Evolutionary conservation across 2,329 filamentous ascomycete species (phyloP).

Genomic region (Beauveria varroae): DNA sequence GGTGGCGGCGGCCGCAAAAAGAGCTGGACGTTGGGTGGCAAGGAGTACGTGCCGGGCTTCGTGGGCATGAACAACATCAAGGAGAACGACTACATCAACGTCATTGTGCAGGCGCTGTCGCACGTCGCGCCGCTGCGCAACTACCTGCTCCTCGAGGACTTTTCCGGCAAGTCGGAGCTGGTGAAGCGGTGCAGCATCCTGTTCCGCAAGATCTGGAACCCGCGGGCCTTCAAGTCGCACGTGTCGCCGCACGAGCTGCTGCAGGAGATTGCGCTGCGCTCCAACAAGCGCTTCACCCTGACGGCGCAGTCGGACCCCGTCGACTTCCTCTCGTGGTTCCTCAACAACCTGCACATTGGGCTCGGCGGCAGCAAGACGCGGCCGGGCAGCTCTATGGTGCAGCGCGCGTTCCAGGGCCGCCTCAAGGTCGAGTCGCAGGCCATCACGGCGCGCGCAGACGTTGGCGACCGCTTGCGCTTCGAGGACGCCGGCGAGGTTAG

Average conservation of each 20-base stretch:
- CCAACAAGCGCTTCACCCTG: constrained; percentile 86
- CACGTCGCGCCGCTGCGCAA: constrained; percentile 87
- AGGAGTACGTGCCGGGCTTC: constrained; percentile 85
- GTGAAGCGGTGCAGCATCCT: constrained; percentile 83
- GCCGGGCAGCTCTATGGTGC: constrained; percentile 76
- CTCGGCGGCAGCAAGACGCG: constrained; percentile 86
- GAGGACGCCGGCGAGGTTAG: constrained; percentile 82
- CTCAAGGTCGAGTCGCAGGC: constrained; percentile 89
- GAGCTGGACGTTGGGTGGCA: constrained; percentile 72
- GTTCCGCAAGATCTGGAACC: constrained; percentile 96
- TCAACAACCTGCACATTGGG: constrained; percentile 89
- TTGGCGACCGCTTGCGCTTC: constrained; percentile 80
- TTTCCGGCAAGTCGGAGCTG: constrained; percentile 65
- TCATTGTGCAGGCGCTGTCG: constrained; percentile 82
- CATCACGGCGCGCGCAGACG: constrained; percentile 86
- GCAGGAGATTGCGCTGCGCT: constrained; percentile 85
- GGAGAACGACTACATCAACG: constrained; percentile 97
- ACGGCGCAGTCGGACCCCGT: constrained; percentile 90
- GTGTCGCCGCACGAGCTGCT: constrained; percentile 96
- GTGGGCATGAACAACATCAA: constrained; percentile 99
- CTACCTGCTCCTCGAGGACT: constrained; percentile 81
- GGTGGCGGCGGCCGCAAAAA: constrained; percentile 15
- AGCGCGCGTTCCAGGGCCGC: constrained; percentile 87
- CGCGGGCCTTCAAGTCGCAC: constrained; percentile 89
- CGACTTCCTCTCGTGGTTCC: constrained; percentile 94